Conservation (phyloP, 257 asterid species). For the Solanum tarijense region DNA sequence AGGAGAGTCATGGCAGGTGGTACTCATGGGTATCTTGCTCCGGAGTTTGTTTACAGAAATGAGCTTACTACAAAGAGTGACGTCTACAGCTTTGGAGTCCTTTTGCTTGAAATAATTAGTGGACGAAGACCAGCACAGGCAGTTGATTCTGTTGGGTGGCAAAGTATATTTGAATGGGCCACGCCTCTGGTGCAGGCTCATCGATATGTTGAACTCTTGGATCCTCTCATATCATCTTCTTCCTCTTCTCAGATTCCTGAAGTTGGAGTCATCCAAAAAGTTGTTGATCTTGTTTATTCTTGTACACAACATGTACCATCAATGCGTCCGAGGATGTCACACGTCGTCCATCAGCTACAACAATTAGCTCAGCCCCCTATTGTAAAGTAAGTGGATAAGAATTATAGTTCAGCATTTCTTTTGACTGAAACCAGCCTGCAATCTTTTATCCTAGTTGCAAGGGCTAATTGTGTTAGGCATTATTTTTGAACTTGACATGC, state of each 20-base stretch:
- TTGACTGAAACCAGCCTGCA: background rate
- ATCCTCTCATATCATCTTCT: conserved; percentile 67
- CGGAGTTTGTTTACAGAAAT: conserved; percentile 86
- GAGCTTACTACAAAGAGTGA: conserved; percentile 97
- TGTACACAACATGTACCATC: conserved; percentile 98
- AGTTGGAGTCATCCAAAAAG: conserved; percentile 67
- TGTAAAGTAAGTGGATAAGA: conserved; percentile 22
- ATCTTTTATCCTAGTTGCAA: background rate
- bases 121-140: conserved; percentile 97
- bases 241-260: conserved; percentile 75
- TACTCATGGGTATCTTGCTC: conserved; percentile 97
- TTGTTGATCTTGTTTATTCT: conserved; percentile 90
- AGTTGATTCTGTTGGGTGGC: conserved; percentile 95
- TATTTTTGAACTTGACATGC: background rate
- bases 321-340: conserved; percentile 98
- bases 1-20: conserved; percentile 97
- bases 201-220: conserved; percentile 75
- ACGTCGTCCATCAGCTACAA: conserved; percentile 92
- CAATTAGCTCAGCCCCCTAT: conserved; percentile 62
- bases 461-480: background rate
- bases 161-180: conserved; percentile 99
- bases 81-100: conserved; percentile 98
- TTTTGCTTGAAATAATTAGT: conserved; percentile 77
- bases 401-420: background rate
- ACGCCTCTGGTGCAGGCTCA: conserved; percentile 90